phyloP scores from a whole-genome alignment of 2,329 filamentous ascomycete species.

The Penicillium crustosum region DNA sequence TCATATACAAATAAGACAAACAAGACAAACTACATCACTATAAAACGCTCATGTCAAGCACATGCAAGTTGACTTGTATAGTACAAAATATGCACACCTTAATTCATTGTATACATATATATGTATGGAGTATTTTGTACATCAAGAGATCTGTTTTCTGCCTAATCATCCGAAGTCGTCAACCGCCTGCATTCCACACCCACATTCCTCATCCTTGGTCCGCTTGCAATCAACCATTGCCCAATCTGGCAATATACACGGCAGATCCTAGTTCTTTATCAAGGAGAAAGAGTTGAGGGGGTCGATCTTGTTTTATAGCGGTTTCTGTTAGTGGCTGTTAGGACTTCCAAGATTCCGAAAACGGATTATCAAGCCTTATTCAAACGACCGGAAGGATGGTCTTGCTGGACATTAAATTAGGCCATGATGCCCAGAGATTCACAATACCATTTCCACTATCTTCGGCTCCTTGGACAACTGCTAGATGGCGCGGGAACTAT shows the following conservation, averaged over 20 bases:
- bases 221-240: conserved; percentile 2
- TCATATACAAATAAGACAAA: conserved; percentile 3
- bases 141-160: background rate
- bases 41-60: no score
- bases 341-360: background rate
- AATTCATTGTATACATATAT: no score
- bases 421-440: background rate
- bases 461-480: background rate
- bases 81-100: background rate
- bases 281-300: background rate
- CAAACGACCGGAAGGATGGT: conserved; percentile 3
- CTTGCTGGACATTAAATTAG: conserved; percentile 2
- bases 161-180: background rate
- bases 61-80: background rate
- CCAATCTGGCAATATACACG: background rate
- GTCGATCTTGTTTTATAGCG: conserved; percentile 7
- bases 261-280: background rate
- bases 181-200: conserved; percentile 3
- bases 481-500: conserved; percentile 4
- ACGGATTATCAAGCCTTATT: background rate
- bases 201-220: conserved; percentile 8
- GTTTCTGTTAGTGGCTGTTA: background rate
- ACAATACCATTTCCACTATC: background rate
- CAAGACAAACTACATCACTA: background rate
- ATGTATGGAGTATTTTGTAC: no score